Evolutionary conservation across 2,329 filamentous ascomycete genomes (phyloP).

Genomic region (Cytospora paraplurivora): DNA sequence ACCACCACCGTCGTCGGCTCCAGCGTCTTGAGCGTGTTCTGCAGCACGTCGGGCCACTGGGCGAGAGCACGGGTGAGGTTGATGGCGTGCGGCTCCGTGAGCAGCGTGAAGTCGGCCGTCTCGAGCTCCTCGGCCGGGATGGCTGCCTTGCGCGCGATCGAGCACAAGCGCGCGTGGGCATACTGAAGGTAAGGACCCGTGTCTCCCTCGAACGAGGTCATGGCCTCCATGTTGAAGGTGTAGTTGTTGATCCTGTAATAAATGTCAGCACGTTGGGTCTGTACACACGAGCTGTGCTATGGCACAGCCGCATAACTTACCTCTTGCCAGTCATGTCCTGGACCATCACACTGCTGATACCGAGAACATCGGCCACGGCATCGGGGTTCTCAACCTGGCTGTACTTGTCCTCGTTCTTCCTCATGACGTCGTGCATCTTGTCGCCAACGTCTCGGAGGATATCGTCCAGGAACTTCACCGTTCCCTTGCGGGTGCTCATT

Average conservation of each 20-base stretch:
- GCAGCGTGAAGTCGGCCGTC: constrained; percentile 65
- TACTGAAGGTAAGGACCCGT: constrained; percentile 86
- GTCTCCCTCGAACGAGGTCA: constrained; percentile 84
- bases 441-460: constrained; percentile 81
- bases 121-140: constrained; percentile 60
- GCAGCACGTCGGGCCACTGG: constrained; percentile 82
- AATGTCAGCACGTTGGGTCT: constrained; percentile 9
- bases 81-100: constrained; percentile 71
- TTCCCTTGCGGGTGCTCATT: constrained; percentile 72
- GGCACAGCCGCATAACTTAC: constrained; percentile 45
- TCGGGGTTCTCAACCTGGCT: constrained; percentile 82
- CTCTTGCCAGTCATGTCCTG: constrained; percentile 97
- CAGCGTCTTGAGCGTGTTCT: constrained; percentile 81
- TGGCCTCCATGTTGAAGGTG: constrained; percentile 76
- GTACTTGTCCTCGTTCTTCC: constrained; percentile 87
- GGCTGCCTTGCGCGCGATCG: constrained; percentile 60
- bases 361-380: constrained; percentile 80
- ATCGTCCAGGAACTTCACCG: constrained; percentile 73
- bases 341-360: constrained; percentile 95
- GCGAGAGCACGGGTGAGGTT: constrained; percentile 76
- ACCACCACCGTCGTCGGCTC: constrained; percentile 59
- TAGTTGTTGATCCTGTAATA: constrained; percentile 61
- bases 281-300: background rate
- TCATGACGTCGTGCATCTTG: constrained; percentile 98
- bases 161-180: constrained; percentile 72